Evolutionary conservation across 495 filamentous ascomycete genomes (phyloP), one percentile per base, ranked within the genome.

Genomic region (Cryomyces minteri): DNA sequence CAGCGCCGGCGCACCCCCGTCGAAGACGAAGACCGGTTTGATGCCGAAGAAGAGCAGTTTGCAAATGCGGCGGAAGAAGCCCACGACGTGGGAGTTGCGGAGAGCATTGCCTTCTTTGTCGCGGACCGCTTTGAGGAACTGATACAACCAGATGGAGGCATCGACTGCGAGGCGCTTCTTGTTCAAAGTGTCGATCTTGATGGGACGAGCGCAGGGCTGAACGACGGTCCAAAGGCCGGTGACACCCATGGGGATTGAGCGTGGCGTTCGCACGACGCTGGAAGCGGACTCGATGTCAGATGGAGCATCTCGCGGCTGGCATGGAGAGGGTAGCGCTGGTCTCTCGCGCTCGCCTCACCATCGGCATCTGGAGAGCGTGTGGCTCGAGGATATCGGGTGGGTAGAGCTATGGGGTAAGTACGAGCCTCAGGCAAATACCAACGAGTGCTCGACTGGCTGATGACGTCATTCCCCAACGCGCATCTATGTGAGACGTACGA

Each of bases 101-200:
- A 98, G 73, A 1, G 90, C 92, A 56, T 98, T 94, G 36, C 90
- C 90, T 64, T 98, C 90, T 56, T 94, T 93, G 63, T 98, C 90
- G 54, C 90, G 86, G 2, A 98, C 92, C 12, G 90, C 90, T 65
- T 98, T 98, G 50, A 98, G 73, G 58, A 98, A 98, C 59, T 98
- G 90, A 66, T 98, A 98, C 48, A 98, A 95, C 90, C 90, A 98
- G 56, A 96, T 98, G 4, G 86, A 94, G 43, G 92, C 90, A 63
- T 98, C 90, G 60, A 98, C 84, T 31, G 90, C 90, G 48, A 98
- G 77, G 25, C 90, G 84, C 59, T 93, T 94, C 48, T 79, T 80
- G 60, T 94, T 94, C 43, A 98, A 79, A 1, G 90, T 93, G 58
- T 92, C 85, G 53, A 98, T 82, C 62, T 93, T 93, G 48, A 90